Percentiles rank a stretch among this genome's conserved stretches.
Evolutionary conservation across 768 basidiomycete species (phyloP).

Genomic region (Xanthoconium stramineum): DNA sequence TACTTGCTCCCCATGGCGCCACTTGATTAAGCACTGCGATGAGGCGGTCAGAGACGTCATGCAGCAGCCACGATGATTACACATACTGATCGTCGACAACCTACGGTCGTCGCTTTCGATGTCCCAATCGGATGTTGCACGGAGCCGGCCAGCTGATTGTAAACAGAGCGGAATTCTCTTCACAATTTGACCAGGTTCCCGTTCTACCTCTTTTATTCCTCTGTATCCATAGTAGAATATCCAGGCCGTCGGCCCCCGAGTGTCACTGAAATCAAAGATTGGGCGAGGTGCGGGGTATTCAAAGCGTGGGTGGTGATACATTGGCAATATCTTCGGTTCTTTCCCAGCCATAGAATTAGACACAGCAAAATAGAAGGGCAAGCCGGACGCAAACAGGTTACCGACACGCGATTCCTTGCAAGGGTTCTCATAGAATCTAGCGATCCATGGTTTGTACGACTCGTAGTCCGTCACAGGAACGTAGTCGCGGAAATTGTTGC

Average conservation of each 20-base stretch:
- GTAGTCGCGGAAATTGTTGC: conserved; percentile 4
- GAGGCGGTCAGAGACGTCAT: not conserved
- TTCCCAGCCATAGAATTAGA: conserved; percentile 14
- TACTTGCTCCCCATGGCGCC: conserved; percentile 4
- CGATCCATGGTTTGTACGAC: conserved; percentile 9
- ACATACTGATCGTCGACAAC: conserved; percentile 5
- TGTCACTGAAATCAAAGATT: not conserved
- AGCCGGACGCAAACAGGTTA: conserved; percentile 11
- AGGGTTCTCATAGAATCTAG: conserved; percentile 4
- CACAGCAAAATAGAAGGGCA: conserved; percentile 8
- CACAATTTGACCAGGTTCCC: not conserved
- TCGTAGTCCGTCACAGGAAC: conserved; percentile 15
- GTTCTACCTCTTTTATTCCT: conserved; percentile 1
- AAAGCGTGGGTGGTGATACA: not conserved
- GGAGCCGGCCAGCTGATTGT: not conserved
- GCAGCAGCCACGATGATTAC: not conserved
- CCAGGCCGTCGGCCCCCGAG: not conserved
- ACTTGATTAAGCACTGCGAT: conserved; percentile 5
- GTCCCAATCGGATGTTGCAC: conserved; percentile 4
- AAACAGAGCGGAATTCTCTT: not conserved
- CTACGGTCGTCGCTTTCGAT: conserved; percentile 9
- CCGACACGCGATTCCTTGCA: conserved; percentile 8
- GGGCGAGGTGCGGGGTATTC: not conserved
- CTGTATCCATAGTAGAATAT: conserved; percentile 3
- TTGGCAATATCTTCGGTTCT: conserved; percentile 8